These are phyloP conservation scores for Pseudogymnoascus sp. DNA, from an alignment of 2,329 filamentous ascomycete species.

Conservation along the genomic window DNA sequence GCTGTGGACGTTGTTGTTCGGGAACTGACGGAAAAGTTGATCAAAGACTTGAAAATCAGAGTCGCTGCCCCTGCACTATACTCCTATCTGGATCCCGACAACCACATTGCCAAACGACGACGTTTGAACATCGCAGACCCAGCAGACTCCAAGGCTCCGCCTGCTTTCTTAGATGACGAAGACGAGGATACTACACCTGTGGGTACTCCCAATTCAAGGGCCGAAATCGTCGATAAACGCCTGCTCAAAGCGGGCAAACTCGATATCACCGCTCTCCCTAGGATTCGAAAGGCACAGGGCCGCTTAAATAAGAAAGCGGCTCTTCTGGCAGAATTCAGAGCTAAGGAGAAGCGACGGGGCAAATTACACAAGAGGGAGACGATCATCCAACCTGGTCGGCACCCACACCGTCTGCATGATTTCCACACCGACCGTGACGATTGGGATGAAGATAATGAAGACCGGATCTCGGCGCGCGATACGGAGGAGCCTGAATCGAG, in stretches of 20 bases:
- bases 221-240: slow-evolving; percentile 54
- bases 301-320: slow-evolving; percentile 50
- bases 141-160: slow-evolving; percentile 49
- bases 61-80: slow-evolving; percentile 76
- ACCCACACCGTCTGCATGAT: slow-evolving; percentile 60
- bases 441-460: slow-evolving; percentile 72
- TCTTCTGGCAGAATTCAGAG: slow-evolving; percentile 60
- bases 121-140: slow-evolving; percentile 71
- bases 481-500: slow-evolving; percentile 82
- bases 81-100: slow-evolving; percentile 72
- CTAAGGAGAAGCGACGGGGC: slow-evolving; percentile 44
- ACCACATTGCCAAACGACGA: slow-evolving; percentile 71
- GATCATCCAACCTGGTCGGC: slow-evolving; percentile 37
- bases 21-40: slow-evolving; percentile 78
- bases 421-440: slow-evolving; percentile 72
- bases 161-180: slow-evolving; percentile 51
- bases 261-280: slow-evolving; percentile 59
- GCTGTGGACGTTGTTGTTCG: slow-evolving; percentile 70
- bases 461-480: slow-evolving; percentile 59
- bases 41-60: slow-evolving; percentile 81
- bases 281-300: slow-evolving; percentile 64
- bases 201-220: slow-evolving; percentile 58
- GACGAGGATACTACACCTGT: slow-evolving; percentile 52
- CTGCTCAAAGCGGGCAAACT: slow-evolving; percentile 40
- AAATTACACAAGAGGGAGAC: neutral